A percentile compares a stretch with the other conserved stretches of the same genome.
These are phyloP conservation scores for Aspergillus biplanus DNA, from an alignment of 495 filamentous ascomycete genomes.

Conservation along the genomic window DNA sequence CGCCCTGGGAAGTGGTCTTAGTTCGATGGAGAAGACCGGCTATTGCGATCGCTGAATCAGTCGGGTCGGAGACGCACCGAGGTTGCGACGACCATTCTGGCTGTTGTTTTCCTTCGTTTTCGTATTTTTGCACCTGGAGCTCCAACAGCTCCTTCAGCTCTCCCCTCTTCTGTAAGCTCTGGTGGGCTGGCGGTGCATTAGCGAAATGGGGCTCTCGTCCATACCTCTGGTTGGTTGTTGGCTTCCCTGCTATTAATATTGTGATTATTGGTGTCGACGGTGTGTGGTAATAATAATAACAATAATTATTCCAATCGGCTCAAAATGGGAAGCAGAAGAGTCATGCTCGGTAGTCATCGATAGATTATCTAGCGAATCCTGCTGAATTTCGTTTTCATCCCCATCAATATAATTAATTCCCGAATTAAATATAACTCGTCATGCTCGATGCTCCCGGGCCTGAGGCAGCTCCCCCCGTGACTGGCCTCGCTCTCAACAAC, in stretches of 20 bases:
- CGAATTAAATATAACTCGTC: not conserved
- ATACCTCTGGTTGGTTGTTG: too few relatives aligned
- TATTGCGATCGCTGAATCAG: conserved; percentile 3
- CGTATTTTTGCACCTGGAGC: not conserved
- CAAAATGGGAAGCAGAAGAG: not conserved
- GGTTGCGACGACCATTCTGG: not conserved
- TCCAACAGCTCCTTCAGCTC: conserved; percentile 2
- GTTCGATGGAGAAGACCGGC: not conserved
- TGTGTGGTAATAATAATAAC: not conserved
- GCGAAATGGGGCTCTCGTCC: too few relatives aligned
- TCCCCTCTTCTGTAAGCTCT: not conserved
- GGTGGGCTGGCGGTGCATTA: not conserved
- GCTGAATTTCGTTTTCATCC: not conserved
- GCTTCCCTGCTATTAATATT: too few relatives aligned
- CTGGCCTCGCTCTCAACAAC: not conserved
- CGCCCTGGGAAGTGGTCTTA: not conserved
- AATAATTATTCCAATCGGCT: not conserved
- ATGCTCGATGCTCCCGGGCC: not conserved
- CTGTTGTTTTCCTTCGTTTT: not conserved
- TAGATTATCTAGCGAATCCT: not conserved
- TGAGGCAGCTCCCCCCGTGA: not conserved
- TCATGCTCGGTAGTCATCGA: not conserved
- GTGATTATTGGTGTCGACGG: too few relatives aligned
- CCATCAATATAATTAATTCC: not conserved
- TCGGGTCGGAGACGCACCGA: conserved; percentile 16